Evolutionary conservation across 257 asterid genomes (phyloP), one percentile per base, ranked within the genome.

Genomic region (Eucommia ulmoides): DNA sequence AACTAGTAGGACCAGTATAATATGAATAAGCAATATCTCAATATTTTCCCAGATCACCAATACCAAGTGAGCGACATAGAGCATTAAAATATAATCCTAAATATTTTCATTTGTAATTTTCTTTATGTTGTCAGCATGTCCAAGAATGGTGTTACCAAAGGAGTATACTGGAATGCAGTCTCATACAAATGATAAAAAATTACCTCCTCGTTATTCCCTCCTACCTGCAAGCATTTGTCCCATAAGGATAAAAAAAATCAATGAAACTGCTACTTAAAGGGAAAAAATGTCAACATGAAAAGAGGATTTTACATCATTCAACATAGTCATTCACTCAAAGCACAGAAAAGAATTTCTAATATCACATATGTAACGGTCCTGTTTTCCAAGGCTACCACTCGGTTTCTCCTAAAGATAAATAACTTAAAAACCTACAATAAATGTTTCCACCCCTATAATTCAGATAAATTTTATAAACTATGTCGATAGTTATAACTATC

Each of bases 31-130:
- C 6, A 12, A 29, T 29, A 6, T 5, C 7, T 29, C 38, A 29
- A 29, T 29, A 29, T 5, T 12, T 5, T 5, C 38, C 38, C 7
- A 5, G 12, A 5, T 5, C 12, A 29, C 12, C 12, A 42, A 16
- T 42, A 42, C 48, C 48, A 42, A 1, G 48, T 42, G 48, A 42
- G 48, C 48, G 19, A 21, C 48, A 42, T 42, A 42, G 10, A 16
- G 48, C 20, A 21, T 42, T 15, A 21, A 42, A 42, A 42, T 42
- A 42, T 42, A 42, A 15, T 42, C 48, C 19, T 42, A 9, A 42
- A 42, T 42, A 16, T 42, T 19, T n/a, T 42, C n/a, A 6, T 42
- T 42, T 16, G 48, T 42, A 42, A 42, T 42, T 42, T 42, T 42
- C 20, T 42, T 42, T 19, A 42, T 42, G 20, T 42, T 16, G 10